Base-by-base conservation (phyloP, 345 rosid species). In the Salix brachista region DNA sequence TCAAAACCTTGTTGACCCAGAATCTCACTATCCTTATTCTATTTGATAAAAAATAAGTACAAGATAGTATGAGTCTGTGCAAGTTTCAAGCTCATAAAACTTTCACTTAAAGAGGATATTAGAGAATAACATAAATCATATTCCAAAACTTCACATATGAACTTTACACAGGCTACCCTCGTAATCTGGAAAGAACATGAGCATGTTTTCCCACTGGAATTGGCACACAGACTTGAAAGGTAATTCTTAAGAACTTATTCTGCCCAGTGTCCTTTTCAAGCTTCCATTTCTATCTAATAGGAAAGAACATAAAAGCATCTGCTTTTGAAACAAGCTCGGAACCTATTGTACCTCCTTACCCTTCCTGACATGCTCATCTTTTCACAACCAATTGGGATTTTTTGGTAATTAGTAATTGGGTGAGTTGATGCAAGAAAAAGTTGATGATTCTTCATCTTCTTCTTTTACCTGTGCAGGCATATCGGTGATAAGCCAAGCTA, bases 121-220 rank as follows among this genome's bases (percentile, higher is more conserved):
- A 34, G 0, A 34, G 0, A 34, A 34, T 34, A 34, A 34, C 0
- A 34, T 34, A 34, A 34, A 34, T 34, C 0, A 34, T 34, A 34
- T 34, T 34, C 0, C 0, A 5, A 0, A 1, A 5, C 0, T 5
- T 34, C 0, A 34, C 1, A 0, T 34, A 0, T 5, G 0, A 34
- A 34, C 1, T 5, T 32, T 0, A 32, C 34, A 32, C 4, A 30
- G 4, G 0, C 0, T 4, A 87, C 91, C 32, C 84, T 89, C 60
- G 73, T 93, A 62, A 85, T 95, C 36, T 93, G 98, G 98, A 94
- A 97, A 80, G 94, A 91, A 77, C 82, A 89, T 46, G 99, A 95
- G 82, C 87, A 81, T 76, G 84, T 95, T 13, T 95, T 93, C 78
- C 99, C 97, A 2, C 69, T 87, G 76, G 99, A 90, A 81, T 77